These are phyloP conservation scores for Rhamnella rubrinervis DNA, from an alignment of 331 rosid species.

Conservation along the genomic window DNA sequence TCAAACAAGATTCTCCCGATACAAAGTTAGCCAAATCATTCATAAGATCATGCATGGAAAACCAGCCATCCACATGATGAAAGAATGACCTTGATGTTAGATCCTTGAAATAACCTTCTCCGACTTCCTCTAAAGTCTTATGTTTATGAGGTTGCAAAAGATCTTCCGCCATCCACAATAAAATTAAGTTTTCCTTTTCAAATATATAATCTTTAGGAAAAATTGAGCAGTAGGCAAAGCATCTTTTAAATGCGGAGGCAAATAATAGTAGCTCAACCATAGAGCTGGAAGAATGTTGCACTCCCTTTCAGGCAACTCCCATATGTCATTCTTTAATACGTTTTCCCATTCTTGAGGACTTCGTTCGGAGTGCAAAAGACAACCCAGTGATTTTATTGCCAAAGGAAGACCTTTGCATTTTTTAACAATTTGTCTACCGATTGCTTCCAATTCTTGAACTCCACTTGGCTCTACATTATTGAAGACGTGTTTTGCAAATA, in stretches of 20 bases:
- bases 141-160: slow-evolving; percentile 1
- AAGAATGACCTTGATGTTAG: slow-evolving; percentile 30
- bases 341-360: no score
- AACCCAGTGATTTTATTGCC: slow-evolving; percentile 3
- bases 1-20: slow-evolving; percentile 17
- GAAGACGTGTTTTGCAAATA: slow-evolving; percentile 10
- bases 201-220: slow-evolving; percentile 5
- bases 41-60: slow-evolving; percentile 27
- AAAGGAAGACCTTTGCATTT: slow-evolving; percentile 27
- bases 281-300: background rate
- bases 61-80: background rate
- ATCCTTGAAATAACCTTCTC: slow-evolving; percentile 16
- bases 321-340: no score
- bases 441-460: slow-evolving; percentile 1
- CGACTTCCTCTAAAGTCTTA: slow-evolving; percentile 30
- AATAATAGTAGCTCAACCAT: background rate
- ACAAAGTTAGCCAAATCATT: slow-evolving; percentile 26
- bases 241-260: background rate
- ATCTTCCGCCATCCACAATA: slow-evolving; percentile 15
- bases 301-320: no score
- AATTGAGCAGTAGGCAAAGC: background rate
- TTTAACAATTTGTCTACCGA: background rate
- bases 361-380: no score
- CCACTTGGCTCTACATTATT: background rate
- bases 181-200: background rate